A percentile compares a stretch with the other conserved stretches of the same genome.
Evolutionary conservation across 2,329 filamentous ascomycete genomes (phyloP).

Genomic region (Allantophomopsis lycopodina): DNA sequence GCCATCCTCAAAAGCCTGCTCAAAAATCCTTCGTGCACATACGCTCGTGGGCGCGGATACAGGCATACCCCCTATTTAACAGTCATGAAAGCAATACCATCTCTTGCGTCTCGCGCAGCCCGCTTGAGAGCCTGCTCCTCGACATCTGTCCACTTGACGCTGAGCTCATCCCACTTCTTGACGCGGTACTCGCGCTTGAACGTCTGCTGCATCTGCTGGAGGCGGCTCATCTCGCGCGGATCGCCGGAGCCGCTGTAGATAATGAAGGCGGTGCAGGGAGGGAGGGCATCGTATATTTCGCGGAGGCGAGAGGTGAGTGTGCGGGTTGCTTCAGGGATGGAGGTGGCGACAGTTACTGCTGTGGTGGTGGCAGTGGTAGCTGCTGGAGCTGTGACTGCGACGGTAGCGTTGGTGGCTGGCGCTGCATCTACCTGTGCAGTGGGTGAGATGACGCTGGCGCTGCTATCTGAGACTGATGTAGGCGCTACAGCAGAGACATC

Average conservation of each 20-base stretch:
- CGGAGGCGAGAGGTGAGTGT: conserved; percentile 29
- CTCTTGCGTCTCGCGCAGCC: conserved; percentile 41
- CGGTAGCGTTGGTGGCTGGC: neutral
- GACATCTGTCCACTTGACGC: conserved; percentile 52
- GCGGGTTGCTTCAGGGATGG: conserved; percentile 3
- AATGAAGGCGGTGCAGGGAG: conserved; percentile 51
- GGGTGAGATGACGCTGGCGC: too few relatives aligned
- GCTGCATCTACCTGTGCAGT: neutral
- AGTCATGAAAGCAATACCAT: conserved; percentile 49
- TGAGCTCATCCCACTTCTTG: conserved; percentile 52
- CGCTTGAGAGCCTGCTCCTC: conserved; percentile 49
- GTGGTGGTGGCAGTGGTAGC: neutral
- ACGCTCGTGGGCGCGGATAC: too few relatives aligned
- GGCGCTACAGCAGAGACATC: neutral
- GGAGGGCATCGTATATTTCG: conserved; percentile 41
- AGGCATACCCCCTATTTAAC: conserved; percentile 35
- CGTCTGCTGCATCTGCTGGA: conserved; percentile 45
- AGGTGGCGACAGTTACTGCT: conserved; percentile 1
- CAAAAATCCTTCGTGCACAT: too few relatives aligned
- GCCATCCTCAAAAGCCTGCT: too few relatives aligned
- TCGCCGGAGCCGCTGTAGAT: conserved; percentile 54
- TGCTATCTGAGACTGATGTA: neutral
- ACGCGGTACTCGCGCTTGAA: conserved; percentile 53
- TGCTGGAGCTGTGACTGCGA: neutral
- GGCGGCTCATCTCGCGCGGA: conserved; percentile 48